Percentiles rank a stretch among this genome's conserved stretches.
Evolutionary conservation across 441 rosid genomes (phyloP).

Genomic region (Erysimum cheiri): DNA sequence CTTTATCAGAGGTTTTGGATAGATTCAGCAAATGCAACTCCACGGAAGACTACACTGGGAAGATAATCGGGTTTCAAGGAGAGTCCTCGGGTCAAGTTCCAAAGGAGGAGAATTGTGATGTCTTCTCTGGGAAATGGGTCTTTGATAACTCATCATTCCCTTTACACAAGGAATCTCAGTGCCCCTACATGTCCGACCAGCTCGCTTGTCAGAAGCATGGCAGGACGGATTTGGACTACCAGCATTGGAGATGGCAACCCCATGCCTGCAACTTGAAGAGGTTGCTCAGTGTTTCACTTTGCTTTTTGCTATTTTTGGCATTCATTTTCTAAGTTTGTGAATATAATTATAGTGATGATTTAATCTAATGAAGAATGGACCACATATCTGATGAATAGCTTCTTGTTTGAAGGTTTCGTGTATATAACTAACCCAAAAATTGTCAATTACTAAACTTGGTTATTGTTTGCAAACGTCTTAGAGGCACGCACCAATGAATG

Average conservation of each 20-base stretch:
- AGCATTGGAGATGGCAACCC: slow-evolving; percentile 97
- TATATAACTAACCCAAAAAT: background rate
- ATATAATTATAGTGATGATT: background rate
- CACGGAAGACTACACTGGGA: slow-evolving; percentile 69
- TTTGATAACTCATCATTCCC: slow-evolving; percentile 77
- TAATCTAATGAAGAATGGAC: slow-evolving; percentile 2
- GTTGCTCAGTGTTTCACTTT: slow-evolving; percentile 33
- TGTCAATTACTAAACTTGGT: background rate
- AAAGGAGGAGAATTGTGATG: slow-evolving; percentile 64
- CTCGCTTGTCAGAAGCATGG: slow-evolving; percentile 96
- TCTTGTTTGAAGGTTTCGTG: background rate
- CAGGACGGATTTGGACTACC: slow-evolving; percentile 77
- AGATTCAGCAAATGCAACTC: slow-evolving; percentile 79
- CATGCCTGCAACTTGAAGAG: slow-evolving; percentile 82
- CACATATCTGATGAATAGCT: background rate
- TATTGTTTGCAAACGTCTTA: background rate
- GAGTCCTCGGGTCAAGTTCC: slow-evolving; percentile 40
- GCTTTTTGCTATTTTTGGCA: background rate
- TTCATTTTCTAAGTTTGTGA: background rate
- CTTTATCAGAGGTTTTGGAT: slow-evolving; percentile 65
- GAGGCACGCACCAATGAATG: background rate
- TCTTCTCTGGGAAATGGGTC: slow-evolving; percentile 89
- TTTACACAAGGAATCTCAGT: slow-evolving; percentile 73
- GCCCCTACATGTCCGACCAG: slow-evolving; percentile 98
- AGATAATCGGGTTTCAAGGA: slow-evolving; percentile 50